These are phyloP conservation scores for Nicotiana paniculata DNA, from an alignment of 257 asterid genomes.

Conservation along the genomic window DNA sequence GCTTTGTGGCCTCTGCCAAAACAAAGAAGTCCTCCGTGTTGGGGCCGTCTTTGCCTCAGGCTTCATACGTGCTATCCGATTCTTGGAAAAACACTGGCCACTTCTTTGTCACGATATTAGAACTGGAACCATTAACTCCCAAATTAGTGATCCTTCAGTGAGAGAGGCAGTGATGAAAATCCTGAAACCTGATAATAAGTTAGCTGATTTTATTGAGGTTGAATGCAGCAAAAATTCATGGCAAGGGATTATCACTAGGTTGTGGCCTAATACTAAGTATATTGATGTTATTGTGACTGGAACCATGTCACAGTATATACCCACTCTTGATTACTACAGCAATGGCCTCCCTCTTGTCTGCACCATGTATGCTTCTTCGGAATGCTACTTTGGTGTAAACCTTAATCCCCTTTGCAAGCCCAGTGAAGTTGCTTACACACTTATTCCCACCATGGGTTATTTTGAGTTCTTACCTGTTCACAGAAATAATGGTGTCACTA, in stretches of 20 bases:
- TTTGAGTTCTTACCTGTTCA: conserved; percentile 75
- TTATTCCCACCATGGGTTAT: conserved; percentile 76
- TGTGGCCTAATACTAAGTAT: conserved; percentile 91
- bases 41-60: conserved; percentile 98
- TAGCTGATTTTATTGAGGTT: conserved; percentile 54
- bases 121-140: conserved; percentile 48
- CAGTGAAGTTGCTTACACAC: conserved; percentile 70
- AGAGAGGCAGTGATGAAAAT: conserved; percentile 47
- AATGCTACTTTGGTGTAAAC: conserved; percentile 90
- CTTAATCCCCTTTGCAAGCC: conserved; percentile 79
- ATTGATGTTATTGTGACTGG: conserved; percentile 89
- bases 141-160: conserved; percentile 46
- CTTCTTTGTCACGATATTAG: conserved; percentile 59
- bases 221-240: conserved; percentile 56
- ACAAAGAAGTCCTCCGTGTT: conserved; percentile 71
- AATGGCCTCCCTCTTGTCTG: conserved; percentile 79
- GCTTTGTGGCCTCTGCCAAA: conserved; percentile 73
- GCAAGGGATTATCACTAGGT: conserved; percentile 72
- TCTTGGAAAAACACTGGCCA: conserved; percentile 70
- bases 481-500: conserved; percentile 30
- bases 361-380: conserved; percentile 93
- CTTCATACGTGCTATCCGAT: conserved; percentile 76
- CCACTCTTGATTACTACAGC: conserved; percentile 78
- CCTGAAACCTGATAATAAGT: conserved; percentile 49
- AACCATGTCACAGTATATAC: conserved; percentile 91